Base-by-base conservation (phyloP, 192 early-diverging fungal species). In the Coemansia sp. region DNA sequence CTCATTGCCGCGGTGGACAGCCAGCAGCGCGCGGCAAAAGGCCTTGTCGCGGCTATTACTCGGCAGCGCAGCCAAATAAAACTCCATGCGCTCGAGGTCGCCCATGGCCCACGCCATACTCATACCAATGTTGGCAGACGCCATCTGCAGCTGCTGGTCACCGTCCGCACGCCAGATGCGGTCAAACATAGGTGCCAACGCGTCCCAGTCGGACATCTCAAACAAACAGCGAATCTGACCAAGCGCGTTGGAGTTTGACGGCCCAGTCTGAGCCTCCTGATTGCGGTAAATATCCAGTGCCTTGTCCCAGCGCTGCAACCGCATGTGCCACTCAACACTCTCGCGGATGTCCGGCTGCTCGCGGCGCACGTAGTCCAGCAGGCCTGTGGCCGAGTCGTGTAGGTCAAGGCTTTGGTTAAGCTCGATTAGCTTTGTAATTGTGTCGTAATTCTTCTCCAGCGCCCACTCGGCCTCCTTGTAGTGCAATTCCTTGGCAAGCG, bases 401-500 rank as follows among this genome's bases (percentile, higher is more conserved):
- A 94, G 92, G 68, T 99, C 94, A 4, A 99, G 84, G 51, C 93
- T 87, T 75, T 95, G 93, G 79, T 98, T 98, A 64, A 97, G 95
- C 52, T 87, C 88, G 60, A 99, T 97, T 5, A 99, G 83, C 64
- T 88, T 87, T 66, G 95, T 94, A 25, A 97, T 93, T 1, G 92
- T 94, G 22, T 90, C 89, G 25, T 92, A 87, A 5, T 91, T 84
- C 27, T 92, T 88, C 31, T 94, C 91, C 6, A 88, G 80, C 21
- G 91, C 82, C 76, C 96, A 98, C 83, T 97, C 94, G 5, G 93
- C 84, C 76, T 99, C 97, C 65, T 94, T 95, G 83, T 98, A 99
- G 70, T 98, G 97, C 54, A 99, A 83, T n/a, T 96, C 97, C 80
- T 98, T 98, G 31, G 97, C 95, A 72, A 92, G 92, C 1, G 97